Percentiles rank a stretch among this genome's conserved stretches.
Conservation (phyloP, 306 rosid genomes). For the Prosopis cineraria region DNA sequence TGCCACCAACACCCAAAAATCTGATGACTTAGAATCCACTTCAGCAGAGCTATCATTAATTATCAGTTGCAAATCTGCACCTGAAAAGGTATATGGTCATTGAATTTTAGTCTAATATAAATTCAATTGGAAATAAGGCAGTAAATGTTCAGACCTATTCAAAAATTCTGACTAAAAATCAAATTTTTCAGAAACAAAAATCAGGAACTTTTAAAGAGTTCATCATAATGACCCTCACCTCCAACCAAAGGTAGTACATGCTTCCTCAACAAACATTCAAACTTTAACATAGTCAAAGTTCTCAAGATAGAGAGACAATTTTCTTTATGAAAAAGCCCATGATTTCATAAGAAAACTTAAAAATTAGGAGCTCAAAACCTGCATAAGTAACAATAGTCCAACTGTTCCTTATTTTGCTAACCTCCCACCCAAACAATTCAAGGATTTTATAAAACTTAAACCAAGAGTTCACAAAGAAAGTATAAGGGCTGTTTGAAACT, state of each 20-base stretch:
- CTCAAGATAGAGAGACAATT: slow-evolving; percentile 20
- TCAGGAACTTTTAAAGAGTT: neutral
- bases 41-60: slow-evolving; percentile 73
- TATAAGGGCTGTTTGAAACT: too few species aligned
- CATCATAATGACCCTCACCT: slow-evolving; percentile 20
- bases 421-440: slow-evolving; percentile 19
- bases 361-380: slow-evolving; percentile 24
- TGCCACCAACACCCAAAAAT: slow-evolving; percentile 96
- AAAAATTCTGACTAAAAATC: slow-evolving; percentile 10
- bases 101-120: slow-evolving; percentile 8
- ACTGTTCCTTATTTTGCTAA: slow-evolving; percentile 2
- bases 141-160: slow-evolving; percentile 11
- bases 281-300: slow-evolving; percentile 23
- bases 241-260: neutral
- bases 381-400: slow-evolving; percentile 20
- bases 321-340: slow-evolving; percentile 17
- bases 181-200: neutral
- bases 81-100: slow-evolving; percentile 45
- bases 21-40: slow-evolving; percentile 76
- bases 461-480: slow-evolving; percentile 16
- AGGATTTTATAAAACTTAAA: slow-evolving; percentile 14
- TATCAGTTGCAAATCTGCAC: slow-evolving; percentile 65
- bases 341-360: slow-evolving; percentile 19
- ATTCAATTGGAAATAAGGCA: slow-evolving; percentile 19
- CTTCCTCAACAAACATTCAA: slow-evolving; percentile 24